Evolutionary conservation across 768 basidiomycete genomes (phyloP).

Genomic region (Tulasnella sp.): DNA sequence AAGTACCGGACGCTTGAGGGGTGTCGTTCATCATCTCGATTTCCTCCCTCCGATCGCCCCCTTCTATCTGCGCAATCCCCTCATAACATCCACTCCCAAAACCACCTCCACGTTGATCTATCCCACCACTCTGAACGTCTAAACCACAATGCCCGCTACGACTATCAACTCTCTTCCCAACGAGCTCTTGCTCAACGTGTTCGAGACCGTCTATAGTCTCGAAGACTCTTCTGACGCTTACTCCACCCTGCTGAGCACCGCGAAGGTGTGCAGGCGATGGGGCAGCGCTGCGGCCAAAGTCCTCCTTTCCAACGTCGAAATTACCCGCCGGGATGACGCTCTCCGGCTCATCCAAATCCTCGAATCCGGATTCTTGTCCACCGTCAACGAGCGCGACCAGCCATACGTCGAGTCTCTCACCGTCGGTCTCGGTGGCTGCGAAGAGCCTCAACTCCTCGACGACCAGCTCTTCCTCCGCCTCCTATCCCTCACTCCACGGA

Average conservation of each 20-base stretch:
- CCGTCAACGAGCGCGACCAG: neutral
- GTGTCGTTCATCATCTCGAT: conserved; percentile 5
- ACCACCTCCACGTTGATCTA: neutral
- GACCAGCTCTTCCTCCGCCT: conserved; percentile 10
- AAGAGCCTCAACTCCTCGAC: neutral
- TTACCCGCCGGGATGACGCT: neutral
- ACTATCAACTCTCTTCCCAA: neutral
- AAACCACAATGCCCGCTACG: neutral
- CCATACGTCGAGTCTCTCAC: neutral
- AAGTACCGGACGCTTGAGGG: neutral
- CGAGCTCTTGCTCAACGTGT: conserved; percentile 15
- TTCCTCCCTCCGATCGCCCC: conserved; percentile 3
- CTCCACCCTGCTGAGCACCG: neutral
- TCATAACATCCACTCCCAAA: neutral
- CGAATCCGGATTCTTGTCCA: neutral
- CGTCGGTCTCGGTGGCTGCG: conserved; percentile 2
- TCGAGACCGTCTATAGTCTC: neutral
- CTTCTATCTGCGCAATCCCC: conserved; percentile 9
- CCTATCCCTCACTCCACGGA: conserved; percentile 4
- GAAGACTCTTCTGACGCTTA: neutral
- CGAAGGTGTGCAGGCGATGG: conserved; percentile 11
- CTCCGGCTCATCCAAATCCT: neutral
- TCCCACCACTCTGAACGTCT: neutral
- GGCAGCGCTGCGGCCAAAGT: conserved; percentile 5
- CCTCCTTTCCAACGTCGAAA: conserved; percentile 13